Evolutionary conservation across 1,284 basidiomycete genomes (phyloP), one percentile per base, ranked within the genome.

Genomic region (Termitomyces sp.): DNA sequence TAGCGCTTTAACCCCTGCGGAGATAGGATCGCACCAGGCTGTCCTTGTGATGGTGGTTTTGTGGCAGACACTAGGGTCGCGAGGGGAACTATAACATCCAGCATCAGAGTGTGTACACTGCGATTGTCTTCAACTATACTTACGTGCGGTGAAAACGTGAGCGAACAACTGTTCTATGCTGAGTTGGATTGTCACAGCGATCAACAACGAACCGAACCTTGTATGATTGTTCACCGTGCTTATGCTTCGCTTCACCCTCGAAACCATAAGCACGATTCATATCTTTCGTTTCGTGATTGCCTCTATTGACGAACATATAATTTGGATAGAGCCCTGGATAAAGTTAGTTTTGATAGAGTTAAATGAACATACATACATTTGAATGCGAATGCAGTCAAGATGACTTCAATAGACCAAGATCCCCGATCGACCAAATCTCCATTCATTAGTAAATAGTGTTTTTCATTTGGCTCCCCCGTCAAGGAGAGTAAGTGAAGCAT

Each of bases 371-470:
- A 48, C 59, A 49, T 39, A 86, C 95, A 99, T 78, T 99, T 99
- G 75, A 91, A 97, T 5, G 95, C 93, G 65, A 99, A 92, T 2
- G 95, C 86, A 8, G 91, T 90, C 56, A 99, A 72, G 50, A 95
- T 94, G 53, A 98, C 95, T 72, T 99, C 97, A 54, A 97, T 89
- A 9, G 91, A 93, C 95, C 95, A 97, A 31, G 91, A 94, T 13
- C 96, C 97, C 56, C 97, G 86, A 70, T 99, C 97, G 38, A 99
- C 97, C 54, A 97, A 86, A 75, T 97, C 94, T 14, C 93, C 94
- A 67, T 96, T 97, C 87, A 97, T 96, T 38, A 96, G 74, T 45
- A 97, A 71, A 62, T 86, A 87, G 62, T 96, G 93, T 30, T 80
- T 84, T 52, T 88, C 81, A 52, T 76, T 85, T 13, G 94, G 94